Percentiles rank a stretch among this genome's conserved stretches.
These are phyloP conservation scores for Agrocybe chaxingu DNA, from an alignment of 768 basidiomycete genomes.

Conservation along the genomic window DNA sequence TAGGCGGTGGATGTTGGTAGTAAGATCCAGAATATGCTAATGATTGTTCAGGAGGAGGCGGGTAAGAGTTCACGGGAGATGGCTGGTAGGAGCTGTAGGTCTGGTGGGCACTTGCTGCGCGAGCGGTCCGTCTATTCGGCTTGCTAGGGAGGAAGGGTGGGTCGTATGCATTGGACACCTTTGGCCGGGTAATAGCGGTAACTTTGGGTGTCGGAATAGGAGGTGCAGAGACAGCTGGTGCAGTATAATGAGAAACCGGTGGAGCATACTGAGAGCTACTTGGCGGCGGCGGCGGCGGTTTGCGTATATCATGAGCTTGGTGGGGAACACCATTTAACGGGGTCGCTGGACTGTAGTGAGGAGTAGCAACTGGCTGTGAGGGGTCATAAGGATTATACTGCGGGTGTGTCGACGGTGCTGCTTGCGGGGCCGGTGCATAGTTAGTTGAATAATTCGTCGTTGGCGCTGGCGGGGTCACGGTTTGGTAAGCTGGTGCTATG, in stretches of 20 bases:
- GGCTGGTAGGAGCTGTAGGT: slow-evolving; percentile 18
- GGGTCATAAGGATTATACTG: slow-evolving; percentile 6
- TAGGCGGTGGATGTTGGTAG: not conserved
- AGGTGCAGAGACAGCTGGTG: not conserved
- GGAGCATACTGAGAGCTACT: not conserved
- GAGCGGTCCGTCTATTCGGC: slow-evolving; percentile 16
- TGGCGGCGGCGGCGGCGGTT: not conserved
- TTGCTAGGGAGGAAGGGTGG: slow-evolving; percentile 59
- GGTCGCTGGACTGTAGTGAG: not conserved
- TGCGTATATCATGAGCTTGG: not conserved
- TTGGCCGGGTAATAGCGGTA: slow-evolving; percentile 54
- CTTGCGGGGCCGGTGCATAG: not conserved
- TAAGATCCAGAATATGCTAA: not conserved
- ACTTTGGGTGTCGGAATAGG: slow-evolving; percentile 15
- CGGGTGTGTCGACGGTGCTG: slow-evolving; percentile 6
- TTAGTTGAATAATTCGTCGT: not conserved
- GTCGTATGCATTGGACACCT: slow-evolving; percentile 70
- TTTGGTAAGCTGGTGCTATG: too few relatives aligned
- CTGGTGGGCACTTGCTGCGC: slow-evolving; percentile 4
- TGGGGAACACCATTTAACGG: not conserved
- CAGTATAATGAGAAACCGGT: slow-evolving; percentile 16
- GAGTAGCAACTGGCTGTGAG: too few relatives aligned
- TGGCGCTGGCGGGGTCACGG: not conserved
- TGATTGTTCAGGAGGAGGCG: not conserved
- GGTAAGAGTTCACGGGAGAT: slow-evolving; percentile 3